Conservation (phyloP, 1,284 basidiomycete genomes). For the Cryptococcus depauperatus region DNA sequence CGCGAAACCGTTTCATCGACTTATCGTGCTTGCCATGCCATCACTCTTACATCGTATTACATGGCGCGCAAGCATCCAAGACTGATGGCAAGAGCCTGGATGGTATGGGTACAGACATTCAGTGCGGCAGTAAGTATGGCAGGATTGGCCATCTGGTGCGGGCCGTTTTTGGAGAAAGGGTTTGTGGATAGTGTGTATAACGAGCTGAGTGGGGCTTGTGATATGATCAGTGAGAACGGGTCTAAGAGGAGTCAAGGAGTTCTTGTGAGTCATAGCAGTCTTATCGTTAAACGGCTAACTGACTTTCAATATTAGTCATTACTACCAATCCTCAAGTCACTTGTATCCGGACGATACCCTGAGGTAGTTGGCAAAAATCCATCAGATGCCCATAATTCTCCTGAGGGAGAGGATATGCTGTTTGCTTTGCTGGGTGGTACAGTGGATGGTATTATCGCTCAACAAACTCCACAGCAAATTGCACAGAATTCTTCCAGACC, state of each 20-base stretch:
- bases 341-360: slow-evolving; percentile 32
- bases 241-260: slow-evolving; percentile 24
- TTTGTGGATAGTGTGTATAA: slow-evolving; percentile 12
- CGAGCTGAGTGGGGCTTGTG: slow-evolving; percentile 29
- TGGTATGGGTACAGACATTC: slow-evolving; percentile 39
- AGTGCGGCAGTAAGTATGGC: slow-evolving; percentile 36
- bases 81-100: slow-evolving; percentile 30
- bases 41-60: slow-evolving; percentile 27
- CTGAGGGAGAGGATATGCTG: slow-evolving; percentile 37
- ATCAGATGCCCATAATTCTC: slow-evolving; percentile 11
- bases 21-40: slow-evolving; percentile 28
- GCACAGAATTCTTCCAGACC: too few species aligned
- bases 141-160: slow-evolving; percentile 36
- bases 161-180: slow-evolving; percentile 17
- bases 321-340: slow-evolving; percentile 29
- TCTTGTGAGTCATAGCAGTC: slow-evolving; percentile 14
- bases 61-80: slow-evolving; percentile 31
- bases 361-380: slow-evolving; percentile 22
- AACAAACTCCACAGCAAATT: too few species aligned
- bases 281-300: background rate
- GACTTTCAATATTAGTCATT: slow-evolving; percentile 15
- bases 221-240: slow-evolving; percentile 31
- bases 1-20: slow-evolving; percentile 22
- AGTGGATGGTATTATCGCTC: slow-evolving; percentile 14
- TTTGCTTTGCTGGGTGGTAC: slow-evolving; percentile 38